Evolutionary conservation across 2,329 filamentous ascomycete species (phyloP), one percentile per base, ranked within the genome.

Genomic region (Huntiella abstrusa): DNA sequence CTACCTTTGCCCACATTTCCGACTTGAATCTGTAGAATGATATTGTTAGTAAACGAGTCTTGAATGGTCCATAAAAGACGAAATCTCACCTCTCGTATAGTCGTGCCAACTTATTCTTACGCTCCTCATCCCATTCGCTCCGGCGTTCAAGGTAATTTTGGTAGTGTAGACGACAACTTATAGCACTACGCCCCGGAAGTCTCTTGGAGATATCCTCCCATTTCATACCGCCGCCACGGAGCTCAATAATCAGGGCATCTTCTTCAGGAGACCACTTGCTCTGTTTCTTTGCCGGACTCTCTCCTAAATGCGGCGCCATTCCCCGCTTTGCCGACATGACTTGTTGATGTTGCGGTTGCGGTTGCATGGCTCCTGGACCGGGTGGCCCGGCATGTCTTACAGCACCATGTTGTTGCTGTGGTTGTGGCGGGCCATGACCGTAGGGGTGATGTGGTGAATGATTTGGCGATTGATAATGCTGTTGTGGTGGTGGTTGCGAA

Each of bases 191-290:
- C 51, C 88, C 88, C 2, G 86, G 87, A 43, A 96, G 67, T 46
- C 80, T 75, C 65, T 88, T 92, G 51, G 85, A 92, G 56, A 96
- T 95, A 61, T 96, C 88, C 59, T 96, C 88, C 91, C 88, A 96
- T 60, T 96, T 96, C 85, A 95, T 94, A 6, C 84, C 83, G 55
- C 79, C 79, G 34, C 85, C 84, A 49, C 88, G 77, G 51, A 96
- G 73, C 60, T 92, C 83, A 55, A 95, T 94, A 55, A 94, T 94
- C 42, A 91, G 67, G n/a, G 82, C 76, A 61, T 96, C 86, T 61
- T 96, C 88, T 51, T 95, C 85, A 1, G 81, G 70, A 4, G 84
- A 92, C 91, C 91, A 96, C 63, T 96, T 96, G 58, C 84, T 93
- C 62, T 95, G 86, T 64, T 88, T 92, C 67, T 91, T 93, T 33